Evolutionary conservation across 257 asterid species (phyloP).

Genomic region (Penstemon newberryi): DNA sequence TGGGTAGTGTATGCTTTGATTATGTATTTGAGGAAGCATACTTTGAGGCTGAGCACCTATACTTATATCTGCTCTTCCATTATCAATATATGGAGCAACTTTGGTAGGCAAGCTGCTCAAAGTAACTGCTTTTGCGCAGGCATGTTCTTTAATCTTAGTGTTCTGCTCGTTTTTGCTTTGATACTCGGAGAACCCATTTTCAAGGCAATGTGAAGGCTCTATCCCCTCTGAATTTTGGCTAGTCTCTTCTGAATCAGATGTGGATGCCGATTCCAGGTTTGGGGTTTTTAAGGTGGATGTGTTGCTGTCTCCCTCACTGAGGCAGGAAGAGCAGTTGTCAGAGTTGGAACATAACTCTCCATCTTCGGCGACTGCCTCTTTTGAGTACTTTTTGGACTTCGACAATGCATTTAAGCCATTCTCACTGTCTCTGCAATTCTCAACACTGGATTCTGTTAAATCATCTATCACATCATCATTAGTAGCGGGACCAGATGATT

Average conservation of each 20-base stretch:
- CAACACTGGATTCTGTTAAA: constrained; percentile 28
- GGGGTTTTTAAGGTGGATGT: constrained; percentile 51
- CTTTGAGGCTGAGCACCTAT: constrained; percentile 50
- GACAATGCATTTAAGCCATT: constrained; percentile 32
- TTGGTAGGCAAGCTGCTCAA: constrained; percentile 36
- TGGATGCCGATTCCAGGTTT: constrained; percentile 66
- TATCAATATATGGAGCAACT: constrained; percentile 38
- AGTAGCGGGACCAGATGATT: constrained; percentile 50
- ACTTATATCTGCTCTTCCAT: constrained; percentile 41
- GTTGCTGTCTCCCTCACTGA: constrained; percentile 86
- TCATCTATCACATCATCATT: constrained; percentile 52
- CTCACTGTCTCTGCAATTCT: constrained; percentile 28
- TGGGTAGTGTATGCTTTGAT: constrained; percentile 60
- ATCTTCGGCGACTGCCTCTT: constrained; percentile 43
- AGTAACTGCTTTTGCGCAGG: constrained; percentile 9
- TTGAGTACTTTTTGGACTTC: constrained; percentile 39
- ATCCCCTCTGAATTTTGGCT: constrained; percentile 67
- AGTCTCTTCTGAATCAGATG: constrained; percentile 83
- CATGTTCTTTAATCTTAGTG: constrained; percentile 31
- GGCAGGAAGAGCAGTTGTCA: constrained; percentile 81
- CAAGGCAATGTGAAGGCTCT: constrained; percentile 45
- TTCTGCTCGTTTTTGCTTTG: constrained; percentile 31
- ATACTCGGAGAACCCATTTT: constrained; percentile 28
- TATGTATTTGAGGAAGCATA: constrained; percentile 60
- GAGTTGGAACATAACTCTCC: constrained; percentile 48